Evolutionary conservation across 352 stramenopile genomes (phyloP).

Genomic region (Phytophthora constricta): DNA sequence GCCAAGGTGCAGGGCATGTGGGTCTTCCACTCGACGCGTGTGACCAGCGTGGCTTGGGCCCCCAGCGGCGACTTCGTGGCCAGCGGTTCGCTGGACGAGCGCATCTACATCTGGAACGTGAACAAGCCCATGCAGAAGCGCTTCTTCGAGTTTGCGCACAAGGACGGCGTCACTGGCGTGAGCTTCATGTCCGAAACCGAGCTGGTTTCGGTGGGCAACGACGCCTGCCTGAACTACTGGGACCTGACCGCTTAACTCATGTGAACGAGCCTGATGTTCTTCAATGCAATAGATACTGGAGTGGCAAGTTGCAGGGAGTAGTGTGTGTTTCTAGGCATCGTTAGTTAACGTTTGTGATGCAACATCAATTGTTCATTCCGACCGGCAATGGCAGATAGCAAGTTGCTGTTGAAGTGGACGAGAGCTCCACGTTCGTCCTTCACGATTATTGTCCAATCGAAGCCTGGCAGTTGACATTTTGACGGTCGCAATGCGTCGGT

Average conservation of each 20-base stretch:
- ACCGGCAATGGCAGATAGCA: too few species aligned
- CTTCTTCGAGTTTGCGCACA: slow-evolving; percentile 82
- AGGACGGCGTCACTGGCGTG: slow-evolving; percentile 80
- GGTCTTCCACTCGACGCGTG: slow-evolving; percentile 96
- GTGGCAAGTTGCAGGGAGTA: background rate
- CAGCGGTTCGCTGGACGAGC: slow-evolving; percentile 94
- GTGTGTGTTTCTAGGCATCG: background rate
- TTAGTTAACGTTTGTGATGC: background rate
- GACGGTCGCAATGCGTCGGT: slow-evolving; percentile 9
- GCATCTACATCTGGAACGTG: slow-evolving; percentile 97
- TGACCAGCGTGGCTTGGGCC: slow-evolving; percentile 95
- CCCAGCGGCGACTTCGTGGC: slow-evolving; percentile 91
- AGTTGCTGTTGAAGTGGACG: background rate
- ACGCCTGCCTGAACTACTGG: slow-evolving; percentile 85
- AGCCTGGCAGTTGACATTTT: too few species aligned
- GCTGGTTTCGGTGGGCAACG: slow-evolving; percentile 82
- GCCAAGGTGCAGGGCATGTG: slow-evolving; percentile 93
- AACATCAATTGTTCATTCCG: too few species aligned
- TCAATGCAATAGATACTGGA: background rate
- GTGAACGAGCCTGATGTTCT: background rate
- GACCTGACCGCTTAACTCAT: slow-evolving; percentile 47
- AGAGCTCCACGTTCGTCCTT: too few species aligned
- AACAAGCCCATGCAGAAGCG: slow-evolving; percentile 72
- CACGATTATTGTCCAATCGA: background rate
- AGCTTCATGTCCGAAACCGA: slow-evolving; percentile 76